phyloP scores from a whole-genome alignment of 306 rosid genomes.

The Pterocarpus macrocarpus region DNA sequence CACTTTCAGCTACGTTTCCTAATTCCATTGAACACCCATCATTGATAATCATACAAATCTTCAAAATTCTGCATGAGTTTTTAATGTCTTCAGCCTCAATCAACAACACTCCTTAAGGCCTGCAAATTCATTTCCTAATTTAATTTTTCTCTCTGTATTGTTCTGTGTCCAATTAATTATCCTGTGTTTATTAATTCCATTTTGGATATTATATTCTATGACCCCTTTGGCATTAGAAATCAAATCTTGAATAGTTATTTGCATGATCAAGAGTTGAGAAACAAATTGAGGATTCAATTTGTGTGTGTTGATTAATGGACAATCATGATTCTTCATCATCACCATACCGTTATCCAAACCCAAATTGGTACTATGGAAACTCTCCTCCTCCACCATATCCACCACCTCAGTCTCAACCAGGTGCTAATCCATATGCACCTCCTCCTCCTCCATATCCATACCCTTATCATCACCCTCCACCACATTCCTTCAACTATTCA shows the following conservation, averaged over 20 bases:
- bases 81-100: constrained; percentile 2
- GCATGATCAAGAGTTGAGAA: background rate
- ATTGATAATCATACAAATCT: constrained; percentile 1
- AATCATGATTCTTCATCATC: constrained; percentile 47
- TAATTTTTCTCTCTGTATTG: too few species aligned
- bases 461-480: constrained; percentile 34
- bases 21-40: constrained; percentile 21
- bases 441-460: constrained; percentile 33
- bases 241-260: background rate
- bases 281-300: background rate
- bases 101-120: background rate
- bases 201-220: too few species aligned
- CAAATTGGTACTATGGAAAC: constrained; percentile 36
- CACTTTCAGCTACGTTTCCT: constrained; percentile 9
- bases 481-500: constrained; percentile 45
- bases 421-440: constrained; percentile 30
- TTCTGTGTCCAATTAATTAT: too few species aligned
- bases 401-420: constrained; percentile 27
- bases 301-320: constrained; percentile 24
- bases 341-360: constrained; percentile 53
- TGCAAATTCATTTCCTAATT: too few species aligned
- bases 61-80: background rate
- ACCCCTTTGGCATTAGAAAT: too few species aligned
- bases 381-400: constrained; percentile 50
- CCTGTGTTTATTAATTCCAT: too few species aligned